Conservation (phyloP, 805 yeast species). For the Myxozyma vanderwaltii region DNA sequence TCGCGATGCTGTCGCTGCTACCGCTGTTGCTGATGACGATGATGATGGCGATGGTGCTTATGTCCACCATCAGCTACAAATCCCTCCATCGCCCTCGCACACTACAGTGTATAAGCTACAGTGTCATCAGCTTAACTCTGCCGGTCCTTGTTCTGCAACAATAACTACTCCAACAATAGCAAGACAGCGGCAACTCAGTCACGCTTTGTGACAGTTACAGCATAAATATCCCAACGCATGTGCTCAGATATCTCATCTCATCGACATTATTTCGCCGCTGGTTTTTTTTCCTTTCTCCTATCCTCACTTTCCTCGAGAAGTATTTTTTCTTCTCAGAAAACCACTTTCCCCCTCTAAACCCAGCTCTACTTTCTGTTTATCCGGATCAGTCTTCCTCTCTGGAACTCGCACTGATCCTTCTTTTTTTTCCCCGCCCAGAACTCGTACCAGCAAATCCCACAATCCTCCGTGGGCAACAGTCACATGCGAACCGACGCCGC, state of each 20-base stretch:
- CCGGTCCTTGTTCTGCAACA: neutral
- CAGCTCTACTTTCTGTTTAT: slow-evolving; percentile 15
- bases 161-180: too few species aligned
- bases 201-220: slow-evolving; percentile 7
- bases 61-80: too few species aligned
- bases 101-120: too few species aligned
- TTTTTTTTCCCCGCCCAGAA: slow-evolving; percentile 1
- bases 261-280: slow-evolving; percentile 19
- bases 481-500: slow-evolving; percentile 34
- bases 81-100: too few species aligned
- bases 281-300: slow-evolving; percentile 14
- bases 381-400: slow-evolving; percentile 7
- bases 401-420: slow-evolving; percentile 16
- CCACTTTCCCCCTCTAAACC: neutral
- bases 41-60: too few species aligned
- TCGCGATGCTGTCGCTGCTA: too few species aligned
- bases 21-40: too few species aligned
- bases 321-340: slow-evolving; percentile 14
- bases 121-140: too few species aligned
- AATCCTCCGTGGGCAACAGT: slow-evolving; percentile 22
- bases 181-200: too few species aligned
- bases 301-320: slow-evolving; percentile 26
- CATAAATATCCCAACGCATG: neutral
- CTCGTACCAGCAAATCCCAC: slow-evolving; percentile 15
- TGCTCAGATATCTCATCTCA: slow-evolving; percentile 16